phyloP scores from a whole-genome alignment of 2,329 filamentous ascomycete genomes.

The Tricladium varicosporioides region DNA sequence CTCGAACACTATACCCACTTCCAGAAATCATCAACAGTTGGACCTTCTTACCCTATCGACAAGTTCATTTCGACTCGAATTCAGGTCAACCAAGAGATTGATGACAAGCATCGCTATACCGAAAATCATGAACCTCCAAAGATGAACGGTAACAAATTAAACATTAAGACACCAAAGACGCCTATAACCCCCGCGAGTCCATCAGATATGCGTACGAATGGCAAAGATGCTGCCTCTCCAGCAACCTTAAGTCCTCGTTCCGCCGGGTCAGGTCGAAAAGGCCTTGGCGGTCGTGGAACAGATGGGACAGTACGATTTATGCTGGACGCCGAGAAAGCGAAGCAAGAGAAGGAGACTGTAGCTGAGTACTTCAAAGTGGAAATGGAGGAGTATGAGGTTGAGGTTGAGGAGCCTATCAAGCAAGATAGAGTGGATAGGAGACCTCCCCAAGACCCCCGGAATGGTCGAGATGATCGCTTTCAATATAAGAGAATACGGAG shows the following conservation, averaged over 20 bases:
- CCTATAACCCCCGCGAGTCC: conserved; percentile 35
- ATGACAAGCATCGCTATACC: conserved; percentile 62
- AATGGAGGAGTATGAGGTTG: conserved; percentile 73
- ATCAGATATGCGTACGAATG: conserved; percentile 31
- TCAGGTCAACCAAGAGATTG: conserved; percentile 77
- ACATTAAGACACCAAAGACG: conserved; percentile 35
- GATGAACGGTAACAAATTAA: conserved; percentile 34
- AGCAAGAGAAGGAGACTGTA: conserved; percentile 67
- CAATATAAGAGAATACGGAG: conserved; percentile 8
- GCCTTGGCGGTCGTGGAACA: conserved; percentile 36
- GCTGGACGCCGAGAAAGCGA: conserved; percentile 74
- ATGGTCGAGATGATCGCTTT: conserved; percentile 11
- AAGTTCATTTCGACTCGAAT: conserved; percentile 86
- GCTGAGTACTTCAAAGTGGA: conserved; percentile 69
- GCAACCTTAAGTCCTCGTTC: conserved; percentile 32
- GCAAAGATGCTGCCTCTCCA: conserved; percentile 29
- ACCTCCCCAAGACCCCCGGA: not conserved
- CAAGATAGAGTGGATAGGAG: conserved; percentile 18
- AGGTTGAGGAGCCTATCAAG: conserved; percentile 62
- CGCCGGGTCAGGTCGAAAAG: conserved; percentile 27
- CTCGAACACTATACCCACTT: conserved; percentile 92
- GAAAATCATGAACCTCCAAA: conserved; percentile 48
- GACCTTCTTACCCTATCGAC: conserved; percentile 68
- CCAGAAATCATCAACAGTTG: conserved; percentile 70
- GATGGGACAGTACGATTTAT: conserved; percentile 87